Base-by-base conservation (phyloP, 495 filamentous ascomycete genomes). In the Sabuloglossum arenarium region DNA sequence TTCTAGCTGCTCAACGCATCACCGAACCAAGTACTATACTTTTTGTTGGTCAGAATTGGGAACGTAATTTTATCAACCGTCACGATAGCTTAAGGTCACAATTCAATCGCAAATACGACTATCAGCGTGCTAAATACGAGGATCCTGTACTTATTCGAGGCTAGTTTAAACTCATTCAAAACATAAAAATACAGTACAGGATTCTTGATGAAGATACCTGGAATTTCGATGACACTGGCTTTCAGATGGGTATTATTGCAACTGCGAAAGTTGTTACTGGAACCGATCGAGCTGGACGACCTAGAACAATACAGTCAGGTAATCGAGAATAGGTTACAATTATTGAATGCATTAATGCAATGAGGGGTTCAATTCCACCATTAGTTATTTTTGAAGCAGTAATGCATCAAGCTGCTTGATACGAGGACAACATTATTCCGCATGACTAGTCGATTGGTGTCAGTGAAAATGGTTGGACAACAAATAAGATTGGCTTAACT, bases 221-320 rank as follows among this genome's bases (percentile, higher is more conserved):
- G 30, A 59, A 59, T 34, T 59, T 59, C 31, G 55, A 59, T 58
- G 39, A 59, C 31, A 28, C 55, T 49, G 58, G 58, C n/a, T n/a
- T n/a, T n/a, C n/a, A n/a, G n/a, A n/a, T n/a, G n/a, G n/a, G n/a
- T n/a, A n/a, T n/a, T n/a, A 53, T 59, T 51, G 37, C 14, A 45
- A 58, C n/a, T 19, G 55, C 55, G 28, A 51, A 19, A 31, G 56
- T 58, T 58, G 28, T 59, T 34, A 50, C 27, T 31, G 16, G 55
- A 4, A 27, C 55, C 37, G 32, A 59, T 11, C 24, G 23, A 27
- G 6, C 21, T 54, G 9, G 25, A 30, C 9, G 32, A 54, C 21
- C 6, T 9, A 12, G n/a, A 6, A 27, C 21, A 29, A 29, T 14
- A 30, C 52, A 54, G 29, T 21, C 52, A 8, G 52, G 29, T 6